phyloP scores from a whole-genome alignment of 148 eudicot species.

The Rhododendron vialii region DNA sequence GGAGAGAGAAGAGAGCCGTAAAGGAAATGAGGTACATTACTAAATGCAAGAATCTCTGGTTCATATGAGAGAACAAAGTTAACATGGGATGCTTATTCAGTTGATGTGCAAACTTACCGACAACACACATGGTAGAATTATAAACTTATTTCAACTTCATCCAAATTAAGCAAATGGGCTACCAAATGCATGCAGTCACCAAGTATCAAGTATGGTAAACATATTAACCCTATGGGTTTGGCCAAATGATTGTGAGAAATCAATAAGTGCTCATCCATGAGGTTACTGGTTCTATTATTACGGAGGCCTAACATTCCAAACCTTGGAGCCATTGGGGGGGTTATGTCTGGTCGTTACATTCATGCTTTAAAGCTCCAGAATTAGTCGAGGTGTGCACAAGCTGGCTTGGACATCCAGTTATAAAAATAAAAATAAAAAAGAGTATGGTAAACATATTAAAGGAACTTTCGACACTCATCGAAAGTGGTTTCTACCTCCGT shows the following conservation, averaged over 20 bases:
- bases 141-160: background rate
- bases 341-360: too few species aligned
- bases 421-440: too few species aligned
- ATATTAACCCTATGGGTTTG: too few species aligned
- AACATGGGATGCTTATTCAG: background rate
- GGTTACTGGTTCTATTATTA: too few species aligned
- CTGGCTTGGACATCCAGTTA: too few species aligned
- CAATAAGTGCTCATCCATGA: too few species aligned
- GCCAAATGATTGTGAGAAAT: too few species aligned
- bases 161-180: background rate
- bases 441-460: background rate
- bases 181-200: background rate
- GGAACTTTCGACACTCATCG: background rate
- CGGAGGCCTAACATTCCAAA: too few species aligned
- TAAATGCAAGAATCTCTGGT: background rate
- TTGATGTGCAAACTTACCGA: background rate
- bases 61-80: background rate
- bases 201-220: background rate
- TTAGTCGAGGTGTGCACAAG: too few species aligned
- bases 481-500: background rate
- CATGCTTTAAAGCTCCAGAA: too few species aligned
- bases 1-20: background rate
- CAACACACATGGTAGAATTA: background rate
- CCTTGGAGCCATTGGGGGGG: fast-evolving
- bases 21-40: background rate